Percentiles rank a stretch among this genome's conserved stretches.
Conservation (phyloP, 148 eudicot species). For the Heliamphora exappendiculata region DNA sequence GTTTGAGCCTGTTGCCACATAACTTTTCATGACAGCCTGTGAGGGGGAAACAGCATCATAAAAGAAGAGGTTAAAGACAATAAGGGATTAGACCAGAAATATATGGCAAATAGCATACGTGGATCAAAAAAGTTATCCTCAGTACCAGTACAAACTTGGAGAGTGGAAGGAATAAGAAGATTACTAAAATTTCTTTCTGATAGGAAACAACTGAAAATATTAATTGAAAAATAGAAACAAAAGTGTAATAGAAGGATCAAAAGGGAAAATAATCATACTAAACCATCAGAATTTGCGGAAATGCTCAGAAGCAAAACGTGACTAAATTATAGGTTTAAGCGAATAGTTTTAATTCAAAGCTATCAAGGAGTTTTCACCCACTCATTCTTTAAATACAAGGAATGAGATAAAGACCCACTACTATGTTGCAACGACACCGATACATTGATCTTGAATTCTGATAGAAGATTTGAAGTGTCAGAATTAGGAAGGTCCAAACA, state of each 20-base stretch:
- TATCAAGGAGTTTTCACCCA: background rate
- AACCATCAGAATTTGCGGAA: background rate
- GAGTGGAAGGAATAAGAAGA: no score
- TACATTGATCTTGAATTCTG: background rate
- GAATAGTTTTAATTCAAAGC: background rate
- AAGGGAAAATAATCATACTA: background rate
- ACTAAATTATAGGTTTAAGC: background rate
- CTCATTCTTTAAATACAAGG: no score
- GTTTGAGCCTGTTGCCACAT: slow-evolving; percentile 49
- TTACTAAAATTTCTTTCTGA: no score
- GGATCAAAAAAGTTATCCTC: no score
- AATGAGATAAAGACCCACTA: background rate
- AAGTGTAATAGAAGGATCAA: no score
- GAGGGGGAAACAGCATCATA: no score
- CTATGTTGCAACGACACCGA: background rate
- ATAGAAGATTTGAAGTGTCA: background rate
- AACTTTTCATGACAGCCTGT: slow-evolving; percentile 96
- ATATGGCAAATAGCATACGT: no score
- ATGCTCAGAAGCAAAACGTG: background rate
- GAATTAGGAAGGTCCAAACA: background rate
- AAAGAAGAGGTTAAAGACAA: no score
- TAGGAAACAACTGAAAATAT: no score
- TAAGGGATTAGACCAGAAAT: no score
- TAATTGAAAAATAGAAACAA: no score
- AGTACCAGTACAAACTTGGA: no score